Evolutionary conservation across 805 yeast species (phyloP), one percentile per base, ranked within the genome.

Genomic region (Phaffomyces thermotolerans): DNA sequence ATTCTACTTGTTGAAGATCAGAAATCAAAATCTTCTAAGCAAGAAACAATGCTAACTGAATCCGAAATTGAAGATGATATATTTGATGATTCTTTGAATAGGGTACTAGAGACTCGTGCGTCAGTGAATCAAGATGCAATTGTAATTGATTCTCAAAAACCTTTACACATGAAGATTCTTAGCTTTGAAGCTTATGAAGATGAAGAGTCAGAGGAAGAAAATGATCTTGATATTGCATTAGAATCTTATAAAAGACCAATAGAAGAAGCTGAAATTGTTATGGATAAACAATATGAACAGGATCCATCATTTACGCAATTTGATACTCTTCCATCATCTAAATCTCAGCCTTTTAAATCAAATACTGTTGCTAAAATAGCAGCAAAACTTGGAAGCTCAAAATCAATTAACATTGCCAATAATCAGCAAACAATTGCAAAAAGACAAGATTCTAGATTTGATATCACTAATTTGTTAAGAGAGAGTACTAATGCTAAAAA

Each of bases 401-500:
- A 27, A 22, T 18, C 23, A 33, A 18, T 7, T n/a, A 9, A 31
- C 5, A 20, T 20, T 20, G 22, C 22, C 22, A 20, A 20, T 20
- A 5, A 20, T 4, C 22, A 20, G 5, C 22, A 4, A 20, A 20
- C 13, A 6, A 30, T 13, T 6, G 32, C 14, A 8, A 30, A 14
- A 17, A 33, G 18, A 33, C 8, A 22, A 9, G 12, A 9, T 17
- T 18, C 27, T n/a, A 15, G 33, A 25, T 4, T 38, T 42, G 60
- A 56, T 32, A 56, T 56, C 5, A 37, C 52, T 4, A 46, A 29
- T 13, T 30, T 56, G 33, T 41, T 56, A 39, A 56, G 46, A 25
- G 47, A 48, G 4, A 43, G 22, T 8, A 6, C 20, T 8, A 45
- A 46, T 7, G 34, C 39, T 0, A 8, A 18, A 1, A 44, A 40